A percentile compares a stretch with the other conserved stretches of the same genome.
These are phyloP conservation scores for Leccinum broughii DNA, from an alignment of 768 basidiomycete genomes.

Conservation along the genomic window DNA sequence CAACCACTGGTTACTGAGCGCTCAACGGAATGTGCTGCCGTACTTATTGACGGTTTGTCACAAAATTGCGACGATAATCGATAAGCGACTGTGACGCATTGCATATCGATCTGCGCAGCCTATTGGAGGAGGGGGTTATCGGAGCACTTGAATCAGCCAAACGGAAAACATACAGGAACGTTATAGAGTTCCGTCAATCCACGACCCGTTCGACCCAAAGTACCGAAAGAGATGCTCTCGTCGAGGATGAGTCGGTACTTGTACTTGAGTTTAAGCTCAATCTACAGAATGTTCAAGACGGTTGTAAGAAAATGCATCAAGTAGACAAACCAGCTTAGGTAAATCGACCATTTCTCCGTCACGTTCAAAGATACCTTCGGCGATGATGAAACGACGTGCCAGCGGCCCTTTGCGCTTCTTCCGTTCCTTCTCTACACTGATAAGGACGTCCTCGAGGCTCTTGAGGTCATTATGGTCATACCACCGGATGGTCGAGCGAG, in stretches of 20 bases:
- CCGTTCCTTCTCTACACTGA: conserved; percentile 83
- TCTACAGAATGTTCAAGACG: conserved; percentile 43
- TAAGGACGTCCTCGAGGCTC: conserved; percentile 85
- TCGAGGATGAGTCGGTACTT: conserved; percentile 95
- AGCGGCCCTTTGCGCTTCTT: conserved; percentile 79
- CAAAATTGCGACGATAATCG: too few species aligned
- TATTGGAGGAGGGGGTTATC: conserved; percentile 29
- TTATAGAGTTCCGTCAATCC: conserved; percentile 95
- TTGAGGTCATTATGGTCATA: conserved; percentile 95
- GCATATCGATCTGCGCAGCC: conserved; percentile 91
- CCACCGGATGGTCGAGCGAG: conserved; percentile 89
- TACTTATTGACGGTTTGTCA: too few species aligned
- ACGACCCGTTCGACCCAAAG: conserved; percentile 89
- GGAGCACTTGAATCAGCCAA: neutral
- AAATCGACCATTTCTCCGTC: conserved; percentile 92
- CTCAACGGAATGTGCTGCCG: too few species aligned
- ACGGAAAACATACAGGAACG: conserved; percentile 66
- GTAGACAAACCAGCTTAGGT: conserved; percentile 78
- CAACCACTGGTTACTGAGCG: too few species aligned
- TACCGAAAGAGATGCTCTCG: conserved; percentile 91
- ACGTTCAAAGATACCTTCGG: conserved; percentile 95
- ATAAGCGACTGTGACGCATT: too few species aligned
- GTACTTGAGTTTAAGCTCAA: conserved; percentile 92
- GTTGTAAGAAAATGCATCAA: neutral
- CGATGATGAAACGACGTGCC: conserved; percentile 92